These are phyloP conservation scores for Penicillium sp. DNA, from an alignment of 2,329 filamentous ascomycete species.

Conservation along the genomic window DNA sequence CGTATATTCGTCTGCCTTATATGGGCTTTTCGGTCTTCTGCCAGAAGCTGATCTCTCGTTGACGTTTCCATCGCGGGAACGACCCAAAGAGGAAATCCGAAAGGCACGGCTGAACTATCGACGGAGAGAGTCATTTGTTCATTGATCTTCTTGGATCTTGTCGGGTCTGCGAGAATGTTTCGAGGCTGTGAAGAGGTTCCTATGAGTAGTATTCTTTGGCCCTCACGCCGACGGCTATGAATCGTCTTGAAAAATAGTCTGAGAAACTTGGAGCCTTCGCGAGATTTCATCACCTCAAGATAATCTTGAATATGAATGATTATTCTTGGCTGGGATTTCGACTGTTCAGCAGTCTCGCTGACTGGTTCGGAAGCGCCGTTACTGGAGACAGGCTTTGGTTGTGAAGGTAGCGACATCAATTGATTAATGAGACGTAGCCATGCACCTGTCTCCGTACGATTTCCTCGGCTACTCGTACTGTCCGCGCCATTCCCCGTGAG, in stretches of 20 bases:
- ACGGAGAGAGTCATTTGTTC: slow-evolving; percentile 47
- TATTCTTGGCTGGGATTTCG: slow-evolving; percentile 39
- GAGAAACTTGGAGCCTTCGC: slow-evolving; percentile 67
- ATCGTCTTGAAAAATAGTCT: slow-evolving; percentile 66
- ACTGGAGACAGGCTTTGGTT: slow-evolving; percentile 11
- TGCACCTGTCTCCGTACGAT: slow-evolving; percentile 4
- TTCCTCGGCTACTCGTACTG: slow-evolving; percentile 14
- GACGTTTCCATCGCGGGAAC: slow-evolving; percentile 43
- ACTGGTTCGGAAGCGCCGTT: slow-evolving; percentile 13
- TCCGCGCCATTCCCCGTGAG: slow-evolving; percentile 26
- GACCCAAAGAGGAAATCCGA: slow-evolving; percentile 53
- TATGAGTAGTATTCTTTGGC: slow-evolving; percentile 69
- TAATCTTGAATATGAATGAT: slow-evolving; percentile 80
- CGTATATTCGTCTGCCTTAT: slow-evolving; percentile 59
- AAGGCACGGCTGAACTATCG: slow-evolving; percentile 40
- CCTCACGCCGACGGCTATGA: slow-evolving; percentile 66
- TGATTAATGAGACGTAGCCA: slow-evolving; percentile 34
- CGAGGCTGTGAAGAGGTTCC: slow-evolving; percentile 63
- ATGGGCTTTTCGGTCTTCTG: slow-evolving; percentile 47
- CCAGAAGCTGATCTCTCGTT: slow-evolving; percentile 24
- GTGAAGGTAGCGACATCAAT: slow-evolving; percentile 26
- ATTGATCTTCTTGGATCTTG: slow-evolving; percentile 21
- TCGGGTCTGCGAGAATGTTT: not conserved
- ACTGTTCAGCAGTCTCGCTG: slow-evolving; percentile 16
- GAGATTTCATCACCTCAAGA: slow-evolving; percentile 67